Percentiles rank a stretch among this genome's conserved stretches.
These are phyloP conservation scores for Penicillium paneum DNA, from an alignment of 2,329 filamentous ascomycete genomes.

Conservation along the genomic window DNA sequence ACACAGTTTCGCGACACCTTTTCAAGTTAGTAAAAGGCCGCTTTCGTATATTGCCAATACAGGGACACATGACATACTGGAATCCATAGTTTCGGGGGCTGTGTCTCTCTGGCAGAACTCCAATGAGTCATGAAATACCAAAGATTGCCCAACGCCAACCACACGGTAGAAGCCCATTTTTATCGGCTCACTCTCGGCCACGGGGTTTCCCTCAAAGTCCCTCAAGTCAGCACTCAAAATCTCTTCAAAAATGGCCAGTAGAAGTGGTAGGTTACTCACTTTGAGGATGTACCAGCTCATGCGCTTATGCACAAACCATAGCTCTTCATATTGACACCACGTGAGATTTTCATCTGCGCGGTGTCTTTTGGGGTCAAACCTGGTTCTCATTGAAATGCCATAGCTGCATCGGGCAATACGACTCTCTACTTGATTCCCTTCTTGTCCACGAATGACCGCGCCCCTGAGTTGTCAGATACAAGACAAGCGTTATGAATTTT, in stretches of 20 bases:
- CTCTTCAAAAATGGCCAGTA: not conserved
- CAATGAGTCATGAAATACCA: not conserved
- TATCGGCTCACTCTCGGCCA: conserved; percentile 19
- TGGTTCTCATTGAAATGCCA: accelerated
- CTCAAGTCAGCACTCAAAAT: not conserved
- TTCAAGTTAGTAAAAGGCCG: not conserved
- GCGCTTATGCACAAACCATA: not conserved
- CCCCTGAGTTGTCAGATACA: conserved; percentile 12
- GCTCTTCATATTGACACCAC: conserved; percentile 13
- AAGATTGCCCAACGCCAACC: accelerated
- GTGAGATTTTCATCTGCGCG: not conserved
- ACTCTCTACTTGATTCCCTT: conserved; percentile 23
- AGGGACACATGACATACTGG: not conserved
- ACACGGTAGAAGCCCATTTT: not conserved
- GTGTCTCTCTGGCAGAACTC: conserved; percentile 3
- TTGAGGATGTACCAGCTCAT: conserved; percentile 27
- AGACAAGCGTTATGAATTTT: too few species aligned
- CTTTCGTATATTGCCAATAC: not conserved
- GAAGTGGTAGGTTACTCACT: conserved; percentile 5
- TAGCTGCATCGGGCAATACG: conserved; percentile 24
- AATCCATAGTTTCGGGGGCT: not conserved
- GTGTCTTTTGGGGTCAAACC: not conserved
- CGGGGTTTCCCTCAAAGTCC: conserved; percentile 8
- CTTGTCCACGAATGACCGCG: conserved; percentile 24
- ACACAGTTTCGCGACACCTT: conserved; percentile 18